Evolutionary conservation across 495 filamentous ascomycete genomes (phyloP).

Genomic region (Ramalina peruviana): DNA sequence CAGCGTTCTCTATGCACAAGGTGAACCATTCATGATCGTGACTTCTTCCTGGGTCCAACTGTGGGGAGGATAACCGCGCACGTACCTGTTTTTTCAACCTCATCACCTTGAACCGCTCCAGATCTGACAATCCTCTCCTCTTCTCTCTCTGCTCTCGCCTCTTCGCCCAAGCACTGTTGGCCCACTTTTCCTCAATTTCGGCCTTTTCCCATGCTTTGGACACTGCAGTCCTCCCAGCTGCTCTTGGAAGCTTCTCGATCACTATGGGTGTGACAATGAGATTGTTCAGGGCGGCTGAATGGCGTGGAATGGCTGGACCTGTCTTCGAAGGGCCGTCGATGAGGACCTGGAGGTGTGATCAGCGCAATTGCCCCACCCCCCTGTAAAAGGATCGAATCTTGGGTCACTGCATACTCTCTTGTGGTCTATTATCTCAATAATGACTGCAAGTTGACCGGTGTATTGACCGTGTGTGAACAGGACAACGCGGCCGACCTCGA

Average conservation of each 20-base stretch:
- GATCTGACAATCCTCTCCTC: constrained; percentile 85
- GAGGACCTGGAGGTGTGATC: constrained; percentile 52
- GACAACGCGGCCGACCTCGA: constrained; percentile 94
- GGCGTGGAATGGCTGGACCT: constrained; percentile 66
- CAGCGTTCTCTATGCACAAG: background rate
- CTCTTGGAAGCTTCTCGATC: constrained; percentile 76
- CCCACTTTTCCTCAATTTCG: constrained; percentile 83
- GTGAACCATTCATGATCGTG: no score
- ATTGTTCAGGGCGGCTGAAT: constrained; percentile 62
- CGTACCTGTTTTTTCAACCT: constrained; percentile 89
- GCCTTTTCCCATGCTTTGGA: constrained; percentile 74
- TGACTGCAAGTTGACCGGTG: constrained; percentile 72
- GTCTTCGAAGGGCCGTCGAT: constrained; percentile 82
- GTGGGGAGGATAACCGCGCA: constrained; percentile 1
- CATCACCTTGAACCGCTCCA: constrained; percentile 99
- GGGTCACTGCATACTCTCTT: constrained; percentile 73
- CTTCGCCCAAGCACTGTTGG: constrained; percentile 79
- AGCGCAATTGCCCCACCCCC: background rate
- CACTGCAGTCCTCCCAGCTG: constrained; percentile 66
- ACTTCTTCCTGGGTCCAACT: no score
- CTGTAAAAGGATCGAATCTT: background rate
- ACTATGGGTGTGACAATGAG: constrained; percentile 82
- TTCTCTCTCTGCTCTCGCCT: constrained; percentile 66
- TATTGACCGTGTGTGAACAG: constrained; percentile 66
- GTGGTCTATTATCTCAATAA: constrained; percentile 99